phyloP scores from a whole-genome alignment of 768 basidiomycete genomes.

The Boletus barrowsii region DNA sequence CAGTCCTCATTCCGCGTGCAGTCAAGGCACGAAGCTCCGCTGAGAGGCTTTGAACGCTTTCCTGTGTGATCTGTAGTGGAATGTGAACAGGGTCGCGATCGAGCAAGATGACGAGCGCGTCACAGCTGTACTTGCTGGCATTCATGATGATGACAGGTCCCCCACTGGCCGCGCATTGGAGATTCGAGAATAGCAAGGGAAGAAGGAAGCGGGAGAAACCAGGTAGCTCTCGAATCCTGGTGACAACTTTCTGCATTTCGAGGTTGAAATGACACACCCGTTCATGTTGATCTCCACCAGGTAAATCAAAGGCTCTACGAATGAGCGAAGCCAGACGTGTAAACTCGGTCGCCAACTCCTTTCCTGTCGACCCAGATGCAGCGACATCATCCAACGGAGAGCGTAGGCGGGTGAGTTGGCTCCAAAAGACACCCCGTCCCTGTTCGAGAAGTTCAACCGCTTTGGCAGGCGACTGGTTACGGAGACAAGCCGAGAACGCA shows the following conservation, averaged over 20 bases:
- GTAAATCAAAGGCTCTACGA: not conserved
- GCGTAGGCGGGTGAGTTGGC: not conserved
- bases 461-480: not conserved
- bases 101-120: not conserved
- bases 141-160: not conserved
- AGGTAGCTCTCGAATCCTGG: not conserved
- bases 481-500: not conserved
- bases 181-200: not conserved
- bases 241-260: not conserved
- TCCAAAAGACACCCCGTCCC: not conserved
- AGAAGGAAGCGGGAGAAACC: not conserved
- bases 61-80: not conserved
- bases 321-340: not conserved
- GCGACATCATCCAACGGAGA: not conserved
- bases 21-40: not conserved
- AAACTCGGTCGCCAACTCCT: not conserved
- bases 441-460: not conserved
- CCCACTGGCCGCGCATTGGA: not conserved
- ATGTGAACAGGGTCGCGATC: not conserved
- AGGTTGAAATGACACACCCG: not conserved
- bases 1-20: not conserved
- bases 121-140: not conserved
- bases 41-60: not conserved
- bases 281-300: not conserved
- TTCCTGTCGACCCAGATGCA: not conserved